These are phyloP conservation scores for Stemphylium lycopersici DNA, from an alignment of 2,329 filamentous ascomycete species.

Conservation along the genomic window DNA sequence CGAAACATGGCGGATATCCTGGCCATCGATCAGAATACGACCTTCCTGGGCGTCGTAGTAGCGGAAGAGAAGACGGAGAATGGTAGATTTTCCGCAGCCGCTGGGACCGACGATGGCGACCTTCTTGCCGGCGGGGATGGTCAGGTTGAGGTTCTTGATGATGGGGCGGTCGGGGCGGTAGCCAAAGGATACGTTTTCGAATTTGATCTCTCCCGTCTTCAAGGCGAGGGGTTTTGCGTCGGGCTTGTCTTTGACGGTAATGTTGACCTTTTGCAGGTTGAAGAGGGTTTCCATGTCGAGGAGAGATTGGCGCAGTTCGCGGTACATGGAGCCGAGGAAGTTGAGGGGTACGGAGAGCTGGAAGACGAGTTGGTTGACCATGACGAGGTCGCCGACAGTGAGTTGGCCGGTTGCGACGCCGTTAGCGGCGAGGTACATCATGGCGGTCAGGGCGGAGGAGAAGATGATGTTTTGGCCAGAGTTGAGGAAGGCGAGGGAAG, in stretches of 20 bases:
- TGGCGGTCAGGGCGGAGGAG: conserved; percentile 86
- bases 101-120: conserved; percentile 94
- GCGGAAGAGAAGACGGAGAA: conserved; percentile 87
- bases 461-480: conserved; percentile 97
- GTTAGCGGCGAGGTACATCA: conserved; percentile 97
- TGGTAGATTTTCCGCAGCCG: conserved; percentile 94
- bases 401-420: conserved; percentile 81
- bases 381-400: conserved; percentile 94
- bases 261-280: conserved; percentile 95
- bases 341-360: conserved; percentile 96
- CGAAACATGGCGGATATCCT: conserved; percentile 84
- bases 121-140: conserved; percentile 94
- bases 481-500: conserved; percentile 90
- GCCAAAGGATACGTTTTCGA: conserved; percentile 94
- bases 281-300: conserved; percentile 99
- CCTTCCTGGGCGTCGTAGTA: conserved; percentile 90
- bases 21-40: conserved; percentile 87
- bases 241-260: conserved; percentile 78
- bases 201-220: conserved; percentile 84
- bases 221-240: conserved; percentile 76
- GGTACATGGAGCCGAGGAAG: conserved; percentile 97
- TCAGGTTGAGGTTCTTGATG: conserved; percentile 80
- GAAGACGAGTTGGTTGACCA: conserved; percentile 99
- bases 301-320: conserved; percentile 90
- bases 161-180: conserved; percentile 89